Evolutionary conservation across 202 grass and related monocot genomes (phyloP), one percentile per base, ranked within the genome.

Genomic region (Schoenoplectus triqueter): DNA sequence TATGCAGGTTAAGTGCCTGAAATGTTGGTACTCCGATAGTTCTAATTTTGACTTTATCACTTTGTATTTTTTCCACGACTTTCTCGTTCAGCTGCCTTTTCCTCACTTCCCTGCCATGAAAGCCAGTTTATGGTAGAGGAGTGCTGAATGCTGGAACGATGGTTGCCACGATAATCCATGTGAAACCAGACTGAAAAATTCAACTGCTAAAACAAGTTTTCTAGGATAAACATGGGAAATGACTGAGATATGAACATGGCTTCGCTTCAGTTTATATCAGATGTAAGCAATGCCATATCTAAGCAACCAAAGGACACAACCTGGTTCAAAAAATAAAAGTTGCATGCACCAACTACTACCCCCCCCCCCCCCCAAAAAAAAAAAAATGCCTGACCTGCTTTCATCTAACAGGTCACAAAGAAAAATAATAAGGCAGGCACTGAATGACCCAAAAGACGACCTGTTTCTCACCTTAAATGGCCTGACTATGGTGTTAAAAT

Each of bases 1-100:
- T 84, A 88, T 98, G 93, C 11, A 20, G 66, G 52, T 74, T 92
- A 14, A 98, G 79, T 69, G 93, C 95, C 93, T 98, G 85, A 3
- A 57, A 80, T 45, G 57, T 10, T 79, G 13, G 39, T 19, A 44
- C 39, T 61, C 39, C 47, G 60, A 79, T 44, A 61, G 9, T 3
- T 78, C 42, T 3, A 4, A 2, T 61, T 61, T 44, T 6, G 8
- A 42, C 6, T 60, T 61, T 18, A 55, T 73, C 18, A 50, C 10
- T 56, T 75, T 75, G 15, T 59, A 60, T n/a, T 78, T 78, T 41
- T 7, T 31, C 44, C 75, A 61, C 10, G 57, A 10, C 3, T 79
- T 62, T 79, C 7, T 79, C 75, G 60, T 79, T 79, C 7, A 1
- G 6, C 44, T 41, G 31, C 14, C 4, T 44, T 79, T 61, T 44